Evolutionary conservation across 257 asterid genomes (phyloP).

Genomic region (Petunia secreta): DNA sequence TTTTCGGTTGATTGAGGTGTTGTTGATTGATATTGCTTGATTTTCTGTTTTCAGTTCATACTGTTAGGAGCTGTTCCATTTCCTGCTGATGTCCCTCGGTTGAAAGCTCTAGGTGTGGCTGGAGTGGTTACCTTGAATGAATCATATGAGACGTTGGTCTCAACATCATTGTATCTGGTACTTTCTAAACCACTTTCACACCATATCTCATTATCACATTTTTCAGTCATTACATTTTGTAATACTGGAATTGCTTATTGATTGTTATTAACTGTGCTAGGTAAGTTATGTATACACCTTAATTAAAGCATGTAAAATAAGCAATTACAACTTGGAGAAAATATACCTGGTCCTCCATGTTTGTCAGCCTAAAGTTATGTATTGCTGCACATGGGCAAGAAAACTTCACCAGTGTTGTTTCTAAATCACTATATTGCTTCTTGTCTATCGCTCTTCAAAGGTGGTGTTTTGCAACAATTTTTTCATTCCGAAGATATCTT

Average conservation of each 20-base stretch:
- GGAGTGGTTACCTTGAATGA: conserved; percentile 95
- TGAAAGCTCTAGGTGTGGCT: conserved; percentile 80
- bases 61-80: conserved; percentile 98
- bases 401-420: not conserved
- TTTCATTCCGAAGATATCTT: not conserved
- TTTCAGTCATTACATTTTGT: conserved; percentile 6
- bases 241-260: not conserved
- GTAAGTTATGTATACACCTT: not conserved
- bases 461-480: not conserved
- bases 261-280: conserved; percentile 8
- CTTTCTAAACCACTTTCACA: conserved; percentile 22
- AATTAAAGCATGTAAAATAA: conserved; percentile 15
- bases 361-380: conserved; percentile 21
- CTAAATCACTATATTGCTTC: not conserved
- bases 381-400: conserved; percentile 14
- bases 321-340: conserved; percentile 6
- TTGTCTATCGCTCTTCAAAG: not conserved
- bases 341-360: not conserved
- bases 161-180: conserved; percentile 74
- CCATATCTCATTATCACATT: not conserved
- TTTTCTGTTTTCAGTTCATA: conserved; percentile 55
- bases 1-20: conserved; percentile 1
- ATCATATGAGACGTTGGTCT: conserved; percentile 85
- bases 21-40: not conserved
- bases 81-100: conserved; percentile 83